Base-by-base conservation (phyloP, 768 basidiomycete species). In the Auricularia heimuer region DNA sequence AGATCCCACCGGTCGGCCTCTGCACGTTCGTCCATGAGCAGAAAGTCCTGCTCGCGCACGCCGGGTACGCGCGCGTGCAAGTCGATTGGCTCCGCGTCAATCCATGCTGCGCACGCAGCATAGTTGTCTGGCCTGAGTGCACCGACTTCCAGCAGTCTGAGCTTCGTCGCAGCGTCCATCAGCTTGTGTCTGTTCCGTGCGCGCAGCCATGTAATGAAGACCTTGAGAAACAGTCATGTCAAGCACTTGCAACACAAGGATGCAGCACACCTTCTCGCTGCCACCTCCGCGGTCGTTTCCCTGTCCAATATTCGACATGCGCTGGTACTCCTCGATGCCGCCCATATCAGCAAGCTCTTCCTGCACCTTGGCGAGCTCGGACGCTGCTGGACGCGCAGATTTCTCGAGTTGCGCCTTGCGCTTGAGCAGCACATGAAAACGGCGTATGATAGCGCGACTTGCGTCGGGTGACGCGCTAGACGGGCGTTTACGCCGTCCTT, bases 91-190 rank as follows among this genome's bases (percentile, higher is more conserved):
- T 80, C 84, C 35, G 79, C 80, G 18, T 83, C 78, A 62, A 97
- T 85, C 92, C 93, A 96, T 1, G 82, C 75, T 10, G 78, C 73
- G 66, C 85, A 88, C 3, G 79, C 75, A 4, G 74, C 77, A 71
- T 89, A 94, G 74, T 95, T 97, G 69, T 92, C 88, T 10, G 89
- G 90, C 67, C 83, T 86, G 56, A 97, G 78, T 12, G 94, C 94
- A 0, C 94, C 94, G 1, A 95, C 89, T 76, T 97, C 94, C 3
- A 97, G 82, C 63, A 96, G 75, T 63, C 93, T 95, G 21, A 34
- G 14, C n/a, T 35, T 34, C 24, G 36, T 29, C n/a, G 47, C 47
- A 12, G 7, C 56, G 24, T 24, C 34, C 7, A 14, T 14, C 8
- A 42, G 39, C 39, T 14, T 60, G 29, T 60, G 29, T 10, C 14